Evolutionary conservation across 306 rosid genomes (phyloP), one percentile per base, ranked within the genome.

Genomic region (Glycine soja): DNA sequence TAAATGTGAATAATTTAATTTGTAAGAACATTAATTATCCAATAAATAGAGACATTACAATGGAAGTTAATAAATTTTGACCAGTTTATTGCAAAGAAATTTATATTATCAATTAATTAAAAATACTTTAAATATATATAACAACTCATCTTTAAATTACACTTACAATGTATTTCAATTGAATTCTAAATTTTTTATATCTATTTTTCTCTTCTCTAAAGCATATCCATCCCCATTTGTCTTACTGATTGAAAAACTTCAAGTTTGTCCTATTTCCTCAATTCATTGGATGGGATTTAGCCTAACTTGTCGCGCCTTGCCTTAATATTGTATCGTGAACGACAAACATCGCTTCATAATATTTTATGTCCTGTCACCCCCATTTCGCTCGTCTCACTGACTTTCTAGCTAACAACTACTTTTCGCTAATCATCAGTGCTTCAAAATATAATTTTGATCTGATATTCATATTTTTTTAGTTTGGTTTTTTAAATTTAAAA

Each of bases 201-300:
- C 50, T 13, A 14, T 64, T 58, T 58, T 6, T 62, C 68, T 62
- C 12, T 10, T 19, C 66, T 3, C 36, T 19, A 56, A 56, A 59
- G 10, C 46, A 64, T 36, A 36, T 38, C 0, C 52, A 15, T 40
- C 24, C 14, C n/a, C 52, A 9, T 67, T 67, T 67, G 72, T 43
- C n/a, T 43, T n/a, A 16, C 4, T 43, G 5, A 16, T 67, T 67
- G 7, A 43, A 7, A 24, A 2, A 7, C 2, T 2, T 75, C 15
- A 8, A 4, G 4, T 75, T 83, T 86, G 91, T 86, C 87, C 18
- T 82, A 82, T 80, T 48, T 70, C 42, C 80, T 78, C 9, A 52
- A 74, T 90, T 85, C 89, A 83, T 59, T 88, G 90, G 50, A 90
- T 82, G 76, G 30, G n/a, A 61, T 45, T 45, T 74, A 8, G 14